Conservation (phyloP, 1,139 yeast species). For the Diutina neorugosa region DNA sequence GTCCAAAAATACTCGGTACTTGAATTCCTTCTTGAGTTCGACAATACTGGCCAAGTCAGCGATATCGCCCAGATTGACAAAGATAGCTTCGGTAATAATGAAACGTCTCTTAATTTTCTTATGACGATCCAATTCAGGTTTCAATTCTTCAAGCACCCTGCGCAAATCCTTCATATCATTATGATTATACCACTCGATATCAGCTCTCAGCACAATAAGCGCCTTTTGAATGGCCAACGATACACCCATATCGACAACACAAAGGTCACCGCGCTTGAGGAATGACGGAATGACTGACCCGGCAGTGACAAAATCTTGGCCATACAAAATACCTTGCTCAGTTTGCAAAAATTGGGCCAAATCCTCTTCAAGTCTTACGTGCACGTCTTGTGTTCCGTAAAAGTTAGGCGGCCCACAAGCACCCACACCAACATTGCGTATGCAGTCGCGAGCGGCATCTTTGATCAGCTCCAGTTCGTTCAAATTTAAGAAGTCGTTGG, state of each 20-base stretch:
- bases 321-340: conserved; percentile 73
- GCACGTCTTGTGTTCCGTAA: conserved; percentile 92
- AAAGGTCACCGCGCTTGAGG: conserved; percentile 87
- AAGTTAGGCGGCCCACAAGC: conserved; percentile 98
- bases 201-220: conserved; percentile 73
- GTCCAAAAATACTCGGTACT: conserved; percentile 77
- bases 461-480: conserved; percentile 35
- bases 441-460: conserved; percentile 45
- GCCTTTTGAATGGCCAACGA: conserved; percentile 81
- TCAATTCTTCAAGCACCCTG: conserved; percentile 47
- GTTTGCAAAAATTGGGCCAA: conserved; percentile 65
- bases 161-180: conserved; percentile 80
- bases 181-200: conserved; percentile 75
- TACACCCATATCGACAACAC: conserved; percentile 77
- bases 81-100: conserved; percentile 83
- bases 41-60: conserved; percentile 62
- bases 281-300: conserved; percentile 97
- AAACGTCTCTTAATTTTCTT: conserved; percentile 77
- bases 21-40: conserved; percentile 66
- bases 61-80: conserved; percentile 71
- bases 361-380: conserved; percentile 66
- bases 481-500: conserved; percentile 52
- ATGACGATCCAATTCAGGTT: conserved; percentile 50
- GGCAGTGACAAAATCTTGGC: conserved; percentile 86
- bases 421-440: conserved; percentile 80